Conservation (phyloP, 345 rosid genomes). For the Lepidium sativum region DNA sequence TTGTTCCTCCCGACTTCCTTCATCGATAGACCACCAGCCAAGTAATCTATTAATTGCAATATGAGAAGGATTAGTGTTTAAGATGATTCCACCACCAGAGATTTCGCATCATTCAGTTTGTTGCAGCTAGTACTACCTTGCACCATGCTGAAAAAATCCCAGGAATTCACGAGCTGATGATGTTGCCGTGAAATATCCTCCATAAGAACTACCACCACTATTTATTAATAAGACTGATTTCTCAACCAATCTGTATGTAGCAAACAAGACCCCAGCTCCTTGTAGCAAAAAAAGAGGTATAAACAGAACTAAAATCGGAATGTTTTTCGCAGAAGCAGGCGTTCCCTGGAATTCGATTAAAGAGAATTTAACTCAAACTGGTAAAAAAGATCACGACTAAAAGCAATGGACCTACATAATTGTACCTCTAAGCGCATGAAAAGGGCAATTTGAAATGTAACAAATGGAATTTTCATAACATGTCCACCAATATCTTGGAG, state of each 20-base stretch:
- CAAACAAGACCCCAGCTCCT: constrained; percentile 74
- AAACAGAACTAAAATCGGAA: constrained; percentile 46
- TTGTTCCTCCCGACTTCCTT: constrained; percentile 81
- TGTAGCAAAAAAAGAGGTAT: constrained; percentile 67
- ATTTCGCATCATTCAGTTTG: not conserved
- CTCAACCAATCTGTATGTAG: constrained; percentile 56
- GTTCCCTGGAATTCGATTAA: constrained; percentile 52
- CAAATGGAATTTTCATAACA: constrained; percentile 73
- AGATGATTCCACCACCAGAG: not conserved
- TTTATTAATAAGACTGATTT: constrained; percentile 39
- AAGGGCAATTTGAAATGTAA: constrained; percentile 64
- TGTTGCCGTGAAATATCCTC: constrained; percentile 36
- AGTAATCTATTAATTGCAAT: constrained; percentile 41
- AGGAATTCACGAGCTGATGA: constrained; percentile 55
- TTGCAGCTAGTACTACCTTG: constrained; percentile 43
- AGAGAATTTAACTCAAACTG: not conserved
- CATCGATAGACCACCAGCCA: constrained; percentile 99
- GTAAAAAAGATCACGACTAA: not conserved
- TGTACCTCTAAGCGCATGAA: constrained; percentile 89
- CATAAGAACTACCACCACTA: constrained; percentile 34
- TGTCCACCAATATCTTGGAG: constrained; percentile 90
- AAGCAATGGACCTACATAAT: not conserved
- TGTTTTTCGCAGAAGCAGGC: constrained; percentile 55
- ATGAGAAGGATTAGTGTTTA: not conserved
- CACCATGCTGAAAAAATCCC: constrained; percentile 70